phyloP scores from a whole-genome alignment of 2,329 filamentous ascomycete species.

The Rachicladosporium sp. region DNA sequence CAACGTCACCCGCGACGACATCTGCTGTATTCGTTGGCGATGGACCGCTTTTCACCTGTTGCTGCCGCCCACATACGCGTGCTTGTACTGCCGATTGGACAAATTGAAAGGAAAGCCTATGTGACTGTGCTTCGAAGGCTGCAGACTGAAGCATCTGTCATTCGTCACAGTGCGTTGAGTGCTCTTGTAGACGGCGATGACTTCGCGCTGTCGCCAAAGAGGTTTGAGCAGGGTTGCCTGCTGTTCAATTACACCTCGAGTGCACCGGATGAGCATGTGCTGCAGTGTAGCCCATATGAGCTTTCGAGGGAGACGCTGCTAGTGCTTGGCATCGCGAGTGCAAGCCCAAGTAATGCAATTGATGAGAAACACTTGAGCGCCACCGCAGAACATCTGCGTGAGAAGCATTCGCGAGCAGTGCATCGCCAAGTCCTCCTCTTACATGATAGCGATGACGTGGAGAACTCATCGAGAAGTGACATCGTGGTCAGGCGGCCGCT shows the following conservation, averaged over 20 bases:
- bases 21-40: constrained; percentile 1
- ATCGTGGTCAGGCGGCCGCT: constrained; percentile 7
- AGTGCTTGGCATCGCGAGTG: constrained; percentile 72
- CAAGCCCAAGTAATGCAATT: constrained; percentile 45
- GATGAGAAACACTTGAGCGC: constrained; percentile 32
- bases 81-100: constrained; percentile 74
- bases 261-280: constrained; percentile 64
- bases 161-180: constrained; percentile 8
- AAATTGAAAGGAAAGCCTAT: constrained; percentile 73
- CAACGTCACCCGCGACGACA: too few species aligned
- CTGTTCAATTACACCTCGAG: constrained; percentile 80
- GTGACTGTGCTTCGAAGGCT: constrained; percentile 65
- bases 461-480: neutral
- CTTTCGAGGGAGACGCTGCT: constrained; percentile 74
- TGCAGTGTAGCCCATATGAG: constrained; percentile 78
- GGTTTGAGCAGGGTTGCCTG: constrained; percentile 73
- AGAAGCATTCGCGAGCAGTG: constrained; percentile 21
- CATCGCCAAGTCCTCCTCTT: constrained; percentile 20
- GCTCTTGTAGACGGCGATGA: constrained; percentile 5
- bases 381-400: constrained; percentile 18
- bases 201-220: constrained; percentile 58
- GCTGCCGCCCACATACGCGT: constrained; percentile 84
- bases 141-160: constrained; percentile 66
- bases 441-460: constrained; percentile 6
- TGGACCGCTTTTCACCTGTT: constrained; percentile 76